Conservation (phyloP, 2,329 filamentous ascomycete genomes). For the Cladosporium velox region DNA sequence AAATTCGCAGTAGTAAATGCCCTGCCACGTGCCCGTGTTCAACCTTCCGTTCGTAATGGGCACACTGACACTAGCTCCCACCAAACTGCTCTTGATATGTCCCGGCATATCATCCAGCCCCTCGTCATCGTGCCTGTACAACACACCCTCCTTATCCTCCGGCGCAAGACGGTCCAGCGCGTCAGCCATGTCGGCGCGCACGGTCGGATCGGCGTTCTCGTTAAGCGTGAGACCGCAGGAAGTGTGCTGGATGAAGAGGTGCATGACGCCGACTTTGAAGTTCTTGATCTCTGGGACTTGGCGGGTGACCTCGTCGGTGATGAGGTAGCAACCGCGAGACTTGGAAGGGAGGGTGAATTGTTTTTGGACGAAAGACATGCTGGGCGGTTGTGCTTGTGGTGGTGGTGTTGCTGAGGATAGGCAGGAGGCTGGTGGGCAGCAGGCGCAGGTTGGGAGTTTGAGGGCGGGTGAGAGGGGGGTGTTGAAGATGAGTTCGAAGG, state of each 20-base stretch:
- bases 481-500: slow-evolving; percentile 27
- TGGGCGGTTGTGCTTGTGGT: slow-evolving; percentile 28
- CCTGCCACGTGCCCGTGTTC: slow-evolving; percentile 74
- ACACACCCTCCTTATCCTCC: slow-evolving; percentile 63
- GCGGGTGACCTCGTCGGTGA: slow-evolving; percentile 73
- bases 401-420: slow-evolving; percentile 1
- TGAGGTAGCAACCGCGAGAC: slow-evolving; percentile 82
- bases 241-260: slow-evolving; percentile 95
- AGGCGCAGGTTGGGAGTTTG: slow-evolving; percentile 34
- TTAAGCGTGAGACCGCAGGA: slow-evolving; percentile 88
- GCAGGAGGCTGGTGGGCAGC: slow-evolving; percentile 37
- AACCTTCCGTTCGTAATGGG: slow-evolving; percentile 86
- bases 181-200: slow-evolving; percentile 91
- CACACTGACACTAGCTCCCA: slow-evolving; percentile 86
- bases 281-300: slow-evolving; percentile 75
- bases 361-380: slow-evolving; percentile 77
- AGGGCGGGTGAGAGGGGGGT: slow-evolving; percentile 37
- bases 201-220: slow-evolving; percentile 85
- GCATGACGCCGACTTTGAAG: slow-evolving; percentile 83
- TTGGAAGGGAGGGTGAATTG: slow-evolving; percentile 75
- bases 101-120: slow-evolving; percentile 95
- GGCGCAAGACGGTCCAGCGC: slow-evolving; percentile 88
- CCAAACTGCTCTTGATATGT: slow-evolving; percentile 87
- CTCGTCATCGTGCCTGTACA: slow-evolving; percentile 88
- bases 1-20: slow-evolving; percentile 96